Percentiles rank a stretch among this genome's conserved stretches.
phyloP scores from a whole-genome alignment of 495 filamentous ascomycete species.

The Neurospora sp. region DNA sequence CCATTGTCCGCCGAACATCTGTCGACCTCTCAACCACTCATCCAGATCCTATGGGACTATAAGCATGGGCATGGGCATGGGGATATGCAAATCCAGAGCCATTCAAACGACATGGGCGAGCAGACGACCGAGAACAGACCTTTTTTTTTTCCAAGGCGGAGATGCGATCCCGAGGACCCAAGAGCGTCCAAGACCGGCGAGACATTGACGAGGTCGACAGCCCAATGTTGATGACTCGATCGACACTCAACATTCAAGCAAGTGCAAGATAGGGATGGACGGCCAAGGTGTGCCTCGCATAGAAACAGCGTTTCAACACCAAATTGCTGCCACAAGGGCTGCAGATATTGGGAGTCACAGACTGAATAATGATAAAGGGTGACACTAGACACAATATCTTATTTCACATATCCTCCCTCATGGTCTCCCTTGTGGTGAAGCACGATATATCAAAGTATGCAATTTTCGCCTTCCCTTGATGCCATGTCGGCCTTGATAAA shows the following conservation, averaged over 20 bases:
- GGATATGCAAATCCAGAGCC: not conserved
- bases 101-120: not conserved
- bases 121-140: not conserved
- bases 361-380: not conserved
- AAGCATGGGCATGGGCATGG: constrained; percentile 1
- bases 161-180: not conserved
- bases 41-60: constrained; percentile 15
- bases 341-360: not conserved
- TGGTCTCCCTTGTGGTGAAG: not conserved
- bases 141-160: not conserved
- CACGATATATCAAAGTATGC: constrained; percentile 5
- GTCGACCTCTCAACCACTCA: constrained; percentile 18
- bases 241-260: not conserved
- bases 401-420: not conserved
- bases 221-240: not conserved
- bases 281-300: not conserved
- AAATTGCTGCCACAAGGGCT: not conserved
- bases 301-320: not conserved
- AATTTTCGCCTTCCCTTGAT: not conserved
- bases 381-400: not conserved
- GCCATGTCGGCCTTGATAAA: not conserved
- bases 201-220: not conserved
- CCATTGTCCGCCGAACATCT: constrained; percentile 8
- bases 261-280: not conserved
- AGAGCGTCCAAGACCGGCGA: not conserved